Base-by-base conservation (phyloP, 2,329 filamentous ascomycete genomes). In the Fusarium sp. region DNA sequence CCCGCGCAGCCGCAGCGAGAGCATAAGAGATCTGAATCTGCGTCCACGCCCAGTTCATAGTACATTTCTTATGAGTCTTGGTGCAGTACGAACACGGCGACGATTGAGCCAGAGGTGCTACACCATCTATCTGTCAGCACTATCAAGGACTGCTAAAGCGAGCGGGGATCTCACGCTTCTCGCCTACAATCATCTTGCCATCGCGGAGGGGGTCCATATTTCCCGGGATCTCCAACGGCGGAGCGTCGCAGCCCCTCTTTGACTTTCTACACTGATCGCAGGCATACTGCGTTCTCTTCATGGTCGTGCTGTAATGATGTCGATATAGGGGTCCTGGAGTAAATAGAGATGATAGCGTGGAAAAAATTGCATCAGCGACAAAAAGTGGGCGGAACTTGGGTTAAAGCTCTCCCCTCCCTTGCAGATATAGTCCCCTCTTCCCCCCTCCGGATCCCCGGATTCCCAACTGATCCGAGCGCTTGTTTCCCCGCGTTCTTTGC, bases 51-150 rank as follows among this genome's bases (percentile, higher is more conserved):
- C 75, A 69, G 11, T 80, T 74, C 44, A 79, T 63, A 3, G 79
- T 78, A 20, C 80, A 81, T 15, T 66, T 69, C 49, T 81, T 81
- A 12, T 77, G 74, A 22, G 80, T 81, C 61, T 75, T 79, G 10
- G 67, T 60, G 36, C 80, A 81, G 20, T 81, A 81, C 1, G 79
- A 78, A 54, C 80, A 81, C 51, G 79, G 71, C 2, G 58, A 57
- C 5, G 36, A 52, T 22, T 69, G 65, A 15, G 33, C 58, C 4
- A 65, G 18, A 20, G 66, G 58, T 6, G 66, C 66, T 69, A 15
- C 4, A 22, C 5, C 22, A 6, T 5, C 1, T n/a, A 6, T 33
- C 5, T 5, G 62, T 60, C 28, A 66, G 35, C 22, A 12, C 3
- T 14, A 31, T 14, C 22, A 15, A 31, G 31, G 31, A 52, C 9